Conservation (phyloP, 108 stramenopile genomes). For the Thalassiosira profunda region DNA sequence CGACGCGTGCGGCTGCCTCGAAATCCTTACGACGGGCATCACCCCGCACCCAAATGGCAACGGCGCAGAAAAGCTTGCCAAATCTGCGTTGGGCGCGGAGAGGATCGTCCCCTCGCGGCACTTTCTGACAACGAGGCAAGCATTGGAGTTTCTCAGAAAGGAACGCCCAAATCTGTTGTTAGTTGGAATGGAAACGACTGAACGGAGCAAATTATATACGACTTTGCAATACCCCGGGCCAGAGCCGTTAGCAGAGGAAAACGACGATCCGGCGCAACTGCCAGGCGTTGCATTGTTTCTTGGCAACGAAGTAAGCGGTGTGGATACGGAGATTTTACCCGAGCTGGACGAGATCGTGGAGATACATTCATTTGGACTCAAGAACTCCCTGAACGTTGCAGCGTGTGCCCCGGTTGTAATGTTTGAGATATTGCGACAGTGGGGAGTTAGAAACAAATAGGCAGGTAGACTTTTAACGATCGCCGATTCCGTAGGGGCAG, state of each 20-base stretch:
- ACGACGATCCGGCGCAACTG: slow-evolving; percentile 8
- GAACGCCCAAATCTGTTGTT: slow-evolving; percentile 43
- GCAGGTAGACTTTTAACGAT: slow-evolving; percentile 6
- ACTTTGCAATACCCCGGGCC: slow-evolving; percentile 45
- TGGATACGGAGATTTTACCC: slow-evolving; percentile 63
- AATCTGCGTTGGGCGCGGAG: slow-evolving; percentile 86
- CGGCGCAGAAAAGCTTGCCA: slow-evolving; percentile 79
- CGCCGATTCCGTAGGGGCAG: slow-evolving; percentile 64
- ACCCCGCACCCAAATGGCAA: slow-evolving; percentile 85
- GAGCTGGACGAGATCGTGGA: slow-evolving; percentile 74
- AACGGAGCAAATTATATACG: slow-evolving; percentile 64
- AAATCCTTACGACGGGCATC: slow-evolving; percentile 73
- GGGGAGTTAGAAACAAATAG: slow-evolving; percentile 63
- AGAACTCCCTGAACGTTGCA: slow-evolving; percentile 91
- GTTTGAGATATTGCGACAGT: slow-evolving; percentile 85
- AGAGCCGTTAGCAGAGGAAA: slow-evolving; percentile 5
- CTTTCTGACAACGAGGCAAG: slow-evolving; percentile 72
- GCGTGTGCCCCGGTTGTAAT: slow-evolving; percentile 89
- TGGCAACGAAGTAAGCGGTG: slow-evolving; percentile 91
- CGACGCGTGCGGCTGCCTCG: slow-evolving; percentile 71
- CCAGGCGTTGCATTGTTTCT: slow-evolving; percentile 71
- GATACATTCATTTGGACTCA: slow-evolving; percentile 87
- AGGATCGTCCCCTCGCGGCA: slow-evolving; percentile 61
- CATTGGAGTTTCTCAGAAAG: slow-evolving; percentile 50
- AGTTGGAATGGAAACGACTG: slow-evolving; percentile 87